Conservation (phyloP, 306 rosid species). For the Quillaja saponaria region DNA sequence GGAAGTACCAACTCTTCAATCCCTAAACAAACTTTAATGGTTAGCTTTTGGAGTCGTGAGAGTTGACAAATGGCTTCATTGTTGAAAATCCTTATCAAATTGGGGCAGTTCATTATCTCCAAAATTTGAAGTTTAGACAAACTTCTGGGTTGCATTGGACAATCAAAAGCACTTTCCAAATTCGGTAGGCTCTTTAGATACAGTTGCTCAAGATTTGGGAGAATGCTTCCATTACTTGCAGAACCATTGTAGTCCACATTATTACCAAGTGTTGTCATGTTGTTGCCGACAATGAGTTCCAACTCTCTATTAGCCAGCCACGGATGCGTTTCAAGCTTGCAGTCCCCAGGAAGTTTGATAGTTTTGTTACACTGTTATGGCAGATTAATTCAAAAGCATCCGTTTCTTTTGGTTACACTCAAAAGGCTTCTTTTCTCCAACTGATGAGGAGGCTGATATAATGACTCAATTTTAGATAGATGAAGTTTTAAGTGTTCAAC, state of each 20-base stretch:
- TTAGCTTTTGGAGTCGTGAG: not conserved
- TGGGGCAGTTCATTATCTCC: not conserved
- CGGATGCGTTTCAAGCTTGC: not conserved
- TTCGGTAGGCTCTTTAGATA: not conserved
- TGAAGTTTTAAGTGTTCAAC: not conserved
- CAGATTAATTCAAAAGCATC: slow-evolving; percentile 4
- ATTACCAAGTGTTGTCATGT: no score
- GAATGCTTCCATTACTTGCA: not conserved
- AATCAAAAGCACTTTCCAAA: not conserved
- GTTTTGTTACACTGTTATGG: not conserved
- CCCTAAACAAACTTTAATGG: not conserved
- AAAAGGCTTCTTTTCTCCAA: not conserved
- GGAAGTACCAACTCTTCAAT: slow-evolving; percentile 12
- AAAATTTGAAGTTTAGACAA: not conserved
- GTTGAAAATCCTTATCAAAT: not conserved
- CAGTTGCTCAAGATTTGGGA: not conserved
- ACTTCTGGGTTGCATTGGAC: not conserved
- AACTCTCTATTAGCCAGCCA: slow-evolving; percentile 1
- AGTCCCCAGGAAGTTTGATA: not conserved
- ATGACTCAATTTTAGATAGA: not conserved
- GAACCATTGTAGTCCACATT: not conserved
- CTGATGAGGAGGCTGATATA: not conserved
- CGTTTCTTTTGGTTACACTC: slow-evolving; percentile 7
- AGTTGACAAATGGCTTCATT: slow-evolving; percentile 1
- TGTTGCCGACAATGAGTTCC: not conserved